Conservation (phyloP, 352 stramenopile species). For the Globisporangium acanthophoron region DNA sequence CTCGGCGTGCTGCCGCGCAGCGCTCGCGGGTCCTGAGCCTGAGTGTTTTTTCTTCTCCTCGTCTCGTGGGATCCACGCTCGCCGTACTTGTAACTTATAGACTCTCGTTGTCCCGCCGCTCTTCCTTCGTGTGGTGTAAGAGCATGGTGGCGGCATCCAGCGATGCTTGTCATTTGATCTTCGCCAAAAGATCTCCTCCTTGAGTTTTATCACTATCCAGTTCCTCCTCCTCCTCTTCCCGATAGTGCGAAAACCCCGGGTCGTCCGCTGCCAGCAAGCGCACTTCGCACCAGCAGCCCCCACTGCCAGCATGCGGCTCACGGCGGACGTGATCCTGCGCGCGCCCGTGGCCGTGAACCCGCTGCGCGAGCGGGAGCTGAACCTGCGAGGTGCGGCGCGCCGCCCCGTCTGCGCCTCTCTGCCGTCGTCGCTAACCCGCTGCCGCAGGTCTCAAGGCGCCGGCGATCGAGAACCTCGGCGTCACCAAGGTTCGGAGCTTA, state of each 20-base stretch:
- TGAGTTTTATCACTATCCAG: background rate
- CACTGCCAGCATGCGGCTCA: slow-evolving; percentile 66
- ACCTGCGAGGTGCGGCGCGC: slow-evolving; percentile 66
- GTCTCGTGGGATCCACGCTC: background rate
- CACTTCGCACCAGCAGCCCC: background rate
- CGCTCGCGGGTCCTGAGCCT: slow-evolving; percentile 19
- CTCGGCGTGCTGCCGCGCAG: slow-evolving; percentile 49
- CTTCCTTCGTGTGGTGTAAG: no score
- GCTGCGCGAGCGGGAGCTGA: slow-evolving; percentile 89
- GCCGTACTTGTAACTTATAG: background rate
- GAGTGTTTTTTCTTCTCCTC: background rate
- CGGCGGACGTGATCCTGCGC: slow-evolving; percentile 84
- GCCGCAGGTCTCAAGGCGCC: slow-evolving; percentile 85
- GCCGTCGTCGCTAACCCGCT: slow-evolving; percentile 26
- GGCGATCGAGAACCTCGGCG: slow-evolving; percentile 90
- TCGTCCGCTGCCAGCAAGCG: background rate
- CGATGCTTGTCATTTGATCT: no score
- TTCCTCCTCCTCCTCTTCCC: background rate
- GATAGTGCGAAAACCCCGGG: background rate
- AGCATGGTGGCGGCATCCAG: no score
- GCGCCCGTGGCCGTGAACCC: slow-evolving; percentile 89
- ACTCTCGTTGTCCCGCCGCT: background rate
- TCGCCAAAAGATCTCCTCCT: background rate
- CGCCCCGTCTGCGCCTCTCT: slow-evolving; percentile 4
- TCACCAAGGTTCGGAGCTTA: slow-evolving; percentile 60